Evolutionary conservation across 2,329 filamentous ascomycete species (phyloP), one percentile per base, ranked within the genome.

Genomic region (Phialocephala sp.): DNA sequence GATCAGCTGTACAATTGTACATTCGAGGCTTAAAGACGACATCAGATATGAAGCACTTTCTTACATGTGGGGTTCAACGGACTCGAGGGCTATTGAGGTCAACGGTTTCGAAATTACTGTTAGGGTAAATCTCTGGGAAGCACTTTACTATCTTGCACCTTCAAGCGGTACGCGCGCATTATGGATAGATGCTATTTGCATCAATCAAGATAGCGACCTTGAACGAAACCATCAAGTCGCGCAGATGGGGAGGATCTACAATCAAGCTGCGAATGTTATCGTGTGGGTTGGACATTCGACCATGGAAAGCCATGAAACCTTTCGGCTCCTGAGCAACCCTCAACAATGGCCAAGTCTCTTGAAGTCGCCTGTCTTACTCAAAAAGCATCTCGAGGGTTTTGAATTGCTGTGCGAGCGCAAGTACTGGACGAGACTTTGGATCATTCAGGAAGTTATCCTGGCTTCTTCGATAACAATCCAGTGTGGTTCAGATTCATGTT

Each of bases 391-490:
- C 27, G 27, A 58, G 37, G 15, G 36, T 36, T 24, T 20, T 47
- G 22, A 22, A 24, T 20, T 24, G n/a, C 20, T 50, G 4, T 50
- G 8, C n/a, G n/a, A 24, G 37, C 37, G 43, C 24, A 20, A 52
- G 14, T 65, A 65, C 20, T 65, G 63, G 63, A 36, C 18, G 14
- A 32, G 63, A 27, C 35, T 62, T 5, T 65, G 63, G 63, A 65
- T 62, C 11, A 52, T 65, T 43, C 63, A 65, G 55, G 63, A 65
- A 41, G 59, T 65, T n/a, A n/a, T 60, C 20, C 8, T 60, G n/a
- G 60, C 64, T 8, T 59, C 22, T 5, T 27, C 20, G 15, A 36
- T 24, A 36, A 12, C 12, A 20, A 24, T 50, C 58, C 58, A 22
- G 24, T 20, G 27, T 12, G 27, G 1, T 14, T 3, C 24, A 32